Conservation (phyloP, 2,329 filamentous ascomycete genomes). For the Talaromyces rugulosus region DNA sequence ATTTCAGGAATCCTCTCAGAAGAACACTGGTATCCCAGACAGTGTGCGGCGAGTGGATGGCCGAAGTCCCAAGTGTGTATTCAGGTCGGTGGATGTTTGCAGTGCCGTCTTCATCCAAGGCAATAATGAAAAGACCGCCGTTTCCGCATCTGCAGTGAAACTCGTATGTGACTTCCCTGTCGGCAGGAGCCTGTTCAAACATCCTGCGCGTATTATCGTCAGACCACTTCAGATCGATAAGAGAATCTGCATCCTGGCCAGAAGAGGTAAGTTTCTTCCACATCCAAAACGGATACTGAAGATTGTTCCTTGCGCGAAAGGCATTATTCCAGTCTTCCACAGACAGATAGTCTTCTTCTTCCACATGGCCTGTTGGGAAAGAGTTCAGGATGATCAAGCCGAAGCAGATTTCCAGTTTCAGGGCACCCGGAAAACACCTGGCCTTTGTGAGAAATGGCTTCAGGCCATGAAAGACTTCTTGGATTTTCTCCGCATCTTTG, state of each 20-base stretch:
- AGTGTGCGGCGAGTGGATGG: slow-evolving; percentile 35
- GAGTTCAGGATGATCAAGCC: slow-evolving; percentile 29
- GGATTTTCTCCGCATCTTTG: slow-evolving; percentile 11
- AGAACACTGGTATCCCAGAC: slow-evolving; percentile 38
- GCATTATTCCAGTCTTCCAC: slow-evolving; percentile 26
- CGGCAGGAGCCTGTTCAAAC: slow-evolving; percentile 24
- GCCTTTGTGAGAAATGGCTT: slow-evolving; percentile 29
- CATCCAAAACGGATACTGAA: not conserved
- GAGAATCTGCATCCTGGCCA: slow-evolving; percentile 37
- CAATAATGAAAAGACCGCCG: slow-evolving; percentile 28
- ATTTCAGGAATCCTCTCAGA: slow-evolving; percentile 25
- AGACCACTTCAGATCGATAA: slow-evolving; percentile 29
- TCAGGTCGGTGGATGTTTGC: slow-evolving; percentile 23
- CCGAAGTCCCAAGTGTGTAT: slow-evolving; percentile 29
- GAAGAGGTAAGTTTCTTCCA: slow-evolving; percentile 15
- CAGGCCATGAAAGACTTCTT: slow-evolving; percentile 26
- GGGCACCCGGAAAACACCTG: slow-evolving; percentile 29
- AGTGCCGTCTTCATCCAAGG: slow-evolving; percentile 29
- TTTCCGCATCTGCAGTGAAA: slow-evolving; percentile 34
- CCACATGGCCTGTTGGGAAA: slow-evolving; percentile 19
- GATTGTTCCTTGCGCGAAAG: slow-evolving; percentile 26
- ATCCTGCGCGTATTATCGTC: slow-evolving; percentile 18
- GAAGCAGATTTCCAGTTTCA: slow-evolving; percentile 34
- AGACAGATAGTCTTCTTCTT: slow-evolving; percentile 15
- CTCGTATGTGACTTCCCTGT: slow-evolving; percentile 30